Conservation (phyloP, 257 asterid species). For the Nicotiana tabacum region DNA sequence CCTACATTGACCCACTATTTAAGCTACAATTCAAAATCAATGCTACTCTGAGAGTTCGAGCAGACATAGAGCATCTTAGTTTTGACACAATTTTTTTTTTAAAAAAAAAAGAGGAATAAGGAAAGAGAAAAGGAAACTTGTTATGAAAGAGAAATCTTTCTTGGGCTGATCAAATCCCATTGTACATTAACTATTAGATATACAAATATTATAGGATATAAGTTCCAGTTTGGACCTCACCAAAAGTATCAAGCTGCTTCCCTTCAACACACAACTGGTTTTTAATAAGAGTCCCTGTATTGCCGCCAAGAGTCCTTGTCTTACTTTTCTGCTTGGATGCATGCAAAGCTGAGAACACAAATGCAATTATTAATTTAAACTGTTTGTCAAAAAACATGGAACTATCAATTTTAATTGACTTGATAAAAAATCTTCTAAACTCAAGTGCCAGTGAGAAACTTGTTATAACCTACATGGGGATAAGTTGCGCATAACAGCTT, state of each 20-base stretch:
- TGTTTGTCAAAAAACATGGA: not conserved
- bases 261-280: conserved; percentile 61
- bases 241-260: conserved; percentile 84
- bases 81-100: not conserved
- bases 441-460: conserved; percentile 6
- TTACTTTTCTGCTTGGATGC: conserved; percentile 76
- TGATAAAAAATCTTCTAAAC: not conserved
- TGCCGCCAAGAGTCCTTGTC: conserved; percentile 62
- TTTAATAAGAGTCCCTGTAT: conserved; percentile 53
- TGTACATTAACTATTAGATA: conserved; percentile 9
- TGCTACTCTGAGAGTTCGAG: not conserved
- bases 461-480: conserved; percentile 64
- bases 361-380: not conserved
- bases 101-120: not conserved
- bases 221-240: conserved; percentile 47
- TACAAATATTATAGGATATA: conserved; percentile 2
- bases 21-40: not conserved
- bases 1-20: not conserved
- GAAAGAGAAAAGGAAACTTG: not conserved
- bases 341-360: conserved; percentile 56
- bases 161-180: not conserved
- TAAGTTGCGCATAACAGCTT: conserved; percentile 74
- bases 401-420: conserved; percentile 4
- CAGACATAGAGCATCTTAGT: not conserved
- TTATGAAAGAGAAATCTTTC: not conserved